A percentile compares a stretch with the other conserved stretches of the same genome.
These are phyloP conservation scores for Cladophialophora yegresii DNA, from an alignment of 2,329 filamentous ascomycete genomes.

Conservation along the genomic window DNA sequence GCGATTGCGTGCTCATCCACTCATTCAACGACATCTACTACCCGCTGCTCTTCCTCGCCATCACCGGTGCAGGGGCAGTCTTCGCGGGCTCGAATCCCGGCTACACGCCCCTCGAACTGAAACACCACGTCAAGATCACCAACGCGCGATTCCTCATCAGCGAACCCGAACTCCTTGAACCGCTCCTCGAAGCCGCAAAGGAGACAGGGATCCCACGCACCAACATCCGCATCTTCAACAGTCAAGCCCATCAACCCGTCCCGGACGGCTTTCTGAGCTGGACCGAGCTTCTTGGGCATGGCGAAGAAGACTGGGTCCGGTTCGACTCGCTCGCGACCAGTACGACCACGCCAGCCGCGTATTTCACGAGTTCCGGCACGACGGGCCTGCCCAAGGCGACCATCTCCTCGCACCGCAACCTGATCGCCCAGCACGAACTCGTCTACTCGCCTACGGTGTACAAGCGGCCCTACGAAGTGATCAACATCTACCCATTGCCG, in stretches of 20 bases:
- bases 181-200: conserved; percentile 17
- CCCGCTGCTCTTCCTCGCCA: conserved; percentile 43
- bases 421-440: conserved; percentile 52
- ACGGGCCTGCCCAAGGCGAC: conserved; percentile 63
- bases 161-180: conserved; percentile 38
- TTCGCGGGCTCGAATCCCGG: conserved; percentile 56
- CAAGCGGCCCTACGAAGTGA: neutral
- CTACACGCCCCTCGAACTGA: conserved; percentile 52
- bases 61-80: conserved; percentile 51
- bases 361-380: conserved; percentile 59
- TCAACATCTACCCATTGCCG: conserved; percentile 7
- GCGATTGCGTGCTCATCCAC: conserved; percentile 59
- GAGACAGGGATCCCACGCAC: conserved; percentile 11
- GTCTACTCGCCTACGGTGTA: conserved; percentile 3
- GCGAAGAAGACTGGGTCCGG: conserved; percentile 48
- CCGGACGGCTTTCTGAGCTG: conserved; percentile 10
- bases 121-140: conserved; percentile 50
- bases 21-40: conserved; percentile 55
- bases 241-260: conserved; percentile 1
- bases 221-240: conserved; percentile 19
- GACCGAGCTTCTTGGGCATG: conserved; percentile 18
- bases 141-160: conserved; percentile 52
- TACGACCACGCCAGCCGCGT: conserved; percentile 51
- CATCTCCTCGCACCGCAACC: conserved; percentile 55
- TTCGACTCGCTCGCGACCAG: conserved; percentile 44